phyloP scores from a whole-genome alignment of 768 basidiomycete species.

The Tricholoma terreum region DNA sequence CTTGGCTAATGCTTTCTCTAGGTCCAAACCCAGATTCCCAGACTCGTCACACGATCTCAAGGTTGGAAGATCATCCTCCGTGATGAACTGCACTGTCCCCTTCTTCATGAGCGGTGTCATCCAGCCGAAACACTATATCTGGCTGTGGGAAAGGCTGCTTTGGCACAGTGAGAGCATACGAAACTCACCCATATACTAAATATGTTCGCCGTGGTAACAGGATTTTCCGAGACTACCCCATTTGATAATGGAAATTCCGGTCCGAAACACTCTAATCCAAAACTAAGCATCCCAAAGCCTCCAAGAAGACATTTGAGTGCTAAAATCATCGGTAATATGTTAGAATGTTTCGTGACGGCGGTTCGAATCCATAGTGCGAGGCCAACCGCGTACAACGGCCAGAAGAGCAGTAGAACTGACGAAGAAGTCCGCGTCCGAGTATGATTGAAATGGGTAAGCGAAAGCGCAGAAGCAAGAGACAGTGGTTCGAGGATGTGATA shows the following conservation, averaged over 20 bases:
- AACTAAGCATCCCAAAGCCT: conserved; percentile 49
- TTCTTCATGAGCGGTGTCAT: conserved; percentile 77
- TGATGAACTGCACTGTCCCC: conserved; percentile 63
- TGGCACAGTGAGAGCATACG: background rate
- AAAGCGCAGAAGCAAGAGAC: conserved; percentile 43
- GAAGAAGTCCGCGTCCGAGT: conserved; percentile 69
- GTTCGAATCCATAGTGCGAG: conserved; percentile 64
- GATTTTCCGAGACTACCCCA: conserved; percentile 54
- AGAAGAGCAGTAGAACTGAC: conserved; percentile 73
- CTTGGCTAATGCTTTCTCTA: conserved; percentile 58
- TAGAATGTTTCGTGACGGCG: conserved; percentile 27
- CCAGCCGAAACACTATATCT: conserved; percentile 70
- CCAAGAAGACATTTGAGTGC: conserved; percentile 42
- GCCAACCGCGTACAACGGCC: conserved; percentile 61
- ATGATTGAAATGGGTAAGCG: conserved; percentile 67
- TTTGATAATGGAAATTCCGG: conserved; percentile 44
- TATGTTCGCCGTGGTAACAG: conserved; percentile 72
- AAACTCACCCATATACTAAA: conserved; percentile 65
- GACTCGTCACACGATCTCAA: conserved; percentile 69
- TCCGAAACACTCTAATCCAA: conserved; percentile 66
- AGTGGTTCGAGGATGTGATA: conserved; percentile 59
- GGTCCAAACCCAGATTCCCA: conserved; percentile 55
- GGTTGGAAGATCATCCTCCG: conserved; percentile 83
- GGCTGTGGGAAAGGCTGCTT: background rate
- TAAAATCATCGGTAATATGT: conserved; percentile 34